phyloP scores from a whole-genome alignment of 805 yeast genomes.

The Saccharomycopsis schoenii region DNA sequence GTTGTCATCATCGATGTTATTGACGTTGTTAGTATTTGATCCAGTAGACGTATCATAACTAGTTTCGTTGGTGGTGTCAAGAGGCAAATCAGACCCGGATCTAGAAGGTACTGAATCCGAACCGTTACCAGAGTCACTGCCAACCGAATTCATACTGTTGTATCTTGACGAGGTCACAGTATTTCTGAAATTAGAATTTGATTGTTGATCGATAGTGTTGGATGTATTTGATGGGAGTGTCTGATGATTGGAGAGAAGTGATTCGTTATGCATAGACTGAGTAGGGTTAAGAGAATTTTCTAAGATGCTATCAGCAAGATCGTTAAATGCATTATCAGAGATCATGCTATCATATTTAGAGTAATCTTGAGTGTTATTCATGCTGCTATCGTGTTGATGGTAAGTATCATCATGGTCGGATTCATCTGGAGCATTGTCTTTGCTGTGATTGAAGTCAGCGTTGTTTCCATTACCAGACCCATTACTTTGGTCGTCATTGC shows the following conservation, averaged over 20 bases:
- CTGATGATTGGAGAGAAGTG: neutral
- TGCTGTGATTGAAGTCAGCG: slow-evolving; percentile 23
- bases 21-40: neutral
- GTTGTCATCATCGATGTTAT: neutral
- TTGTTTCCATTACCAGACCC: slow-evolving; percentile 28
- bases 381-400: neutral
- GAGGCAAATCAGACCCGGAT: neutral
- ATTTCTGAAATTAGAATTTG: neutral
- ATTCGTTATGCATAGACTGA: neutral
- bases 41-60: neutral
- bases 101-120: neutral
- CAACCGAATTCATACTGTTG: neutral
- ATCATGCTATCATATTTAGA: neutral
- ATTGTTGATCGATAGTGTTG: neutral
- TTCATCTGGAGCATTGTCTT: slow-evolving; percentile 37
- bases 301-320: neutral
- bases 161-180: neutral
- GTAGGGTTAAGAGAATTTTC: neutral
- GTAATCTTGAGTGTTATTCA: neutral
- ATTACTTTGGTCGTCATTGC: slow-evolving; percentile 27
- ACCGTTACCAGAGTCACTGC: neutral
- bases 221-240: neutral
- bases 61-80: neutral
- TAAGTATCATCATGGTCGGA: slow-evolving; percentile 38
- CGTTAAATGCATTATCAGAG: neutral